Percentiles rank a stretch among this genome's conserved stretches.
These are phyloP conservation scores for Butyriboletus appendiculatus DNA, from an alignment of 1,284 basidiomycete genomes.

Conservation along the genomic window DNA sequence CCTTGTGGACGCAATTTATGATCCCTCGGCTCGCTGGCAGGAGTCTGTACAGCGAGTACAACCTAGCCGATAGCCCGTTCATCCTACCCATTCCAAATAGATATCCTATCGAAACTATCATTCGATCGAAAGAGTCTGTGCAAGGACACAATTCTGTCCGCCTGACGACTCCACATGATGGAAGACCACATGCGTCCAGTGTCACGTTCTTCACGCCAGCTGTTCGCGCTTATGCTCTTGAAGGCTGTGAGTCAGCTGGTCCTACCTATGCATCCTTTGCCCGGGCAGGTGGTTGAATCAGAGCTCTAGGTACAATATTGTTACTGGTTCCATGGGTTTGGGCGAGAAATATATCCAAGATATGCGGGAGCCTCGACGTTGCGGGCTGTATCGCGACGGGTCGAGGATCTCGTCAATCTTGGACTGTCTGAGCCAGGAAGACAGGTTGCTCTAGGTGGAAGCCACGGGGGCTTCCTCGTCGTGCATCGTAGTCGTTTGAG, in stretches of 20 bases:
- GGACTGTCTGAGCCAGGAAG: constrained; percentile 51
- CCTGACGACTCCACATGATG: constrained; percentile 66
- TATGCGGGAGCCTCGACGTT: constrained; percentile 66
- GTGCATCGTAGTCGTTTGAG: constrained; percentile 47
- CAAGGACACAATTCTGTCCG: constrained; percentile 39
- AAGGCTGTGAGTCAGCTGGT: constrained; percentile 54
- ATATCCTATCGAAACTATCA: constrained; percentile 53
- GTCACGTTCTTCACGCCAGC: constrained; percentile 50
- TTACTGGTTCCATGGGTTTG: constrained; percentile 63
- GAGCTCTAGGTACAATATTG: constrained; percentile 52
- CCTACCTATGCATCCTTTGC: not conserved
- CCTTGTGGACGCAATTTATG: constrained; percentile 40
- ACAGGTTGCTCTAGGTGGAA: constrained; percentile 63
- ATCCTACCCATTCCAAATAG: constrained; percentile 50
- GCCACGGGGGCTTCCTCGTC: constrained; percentile 72
- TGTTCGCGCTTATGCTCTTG: constrained; percentile 49
- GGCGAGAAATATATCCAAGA: constrained; percentile 44
- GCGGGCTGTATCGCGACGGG: constrained; percentile 58
- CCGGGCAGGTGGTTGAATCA: not conserved
- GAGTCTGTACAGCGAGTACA: constrained; percentile 60
- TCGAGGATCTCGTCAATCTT: constrained; percentile 49
- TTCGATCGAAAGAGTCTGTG: constrained; percentile 33
- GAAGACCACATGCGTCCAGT: constrained; percentile 62
- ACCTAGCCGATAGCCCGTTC: constrained; percentile 48
- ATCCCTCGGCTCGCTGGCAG: constrained; percentile 31